Evolutionary conservation across 306 rosid genomes (phyloP).

Genomic region (Dalbergia cochinchinensis): DNA sequence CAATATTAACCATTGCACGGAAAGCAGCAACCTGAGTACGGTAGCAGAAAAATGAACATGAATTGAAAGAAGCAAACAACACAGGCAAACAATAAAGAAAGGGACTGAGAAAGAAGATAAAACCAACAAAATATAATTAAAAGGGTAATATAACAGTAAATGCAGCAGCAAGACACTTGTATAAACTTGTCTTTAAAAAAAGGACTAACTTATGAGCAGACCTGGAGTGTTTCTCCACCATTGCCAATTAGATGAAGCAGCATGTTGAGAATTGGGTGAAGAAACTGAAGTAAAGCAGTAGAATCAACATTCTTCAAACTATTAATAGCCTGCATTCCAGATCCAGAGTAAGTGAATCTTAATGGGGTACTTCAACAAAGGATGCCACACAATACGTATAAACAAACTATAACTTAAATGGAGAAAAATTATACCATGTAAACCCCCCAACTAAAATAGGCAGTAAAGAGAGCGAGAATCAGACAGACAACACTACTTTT

Average conservation of each 20-base stretch:
- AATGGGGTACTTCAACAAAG: conserved; percentile 35
- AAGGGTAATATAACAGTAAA: conserved; percentile 26
- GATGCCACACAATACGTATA: neutral
- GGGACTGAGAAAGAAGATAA: neutral
- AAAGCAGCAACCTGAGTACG: conserved; percentile 95
- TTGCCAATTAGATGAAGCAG: conserved; percentile 99
- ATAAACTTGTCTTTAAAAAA: conserved; percentile 2
- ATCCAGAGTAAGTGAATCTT: conserved; percentile 41
- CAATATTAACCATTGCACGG: conserved; percentile 99
- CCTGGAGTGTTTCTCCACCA: conserved; percentile 99
- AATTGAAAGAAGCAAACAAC: conserved; percentile 44
- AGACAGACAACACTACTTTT: conserved; percentile 33
- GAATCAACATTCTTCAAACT: conserved; percentile 99
- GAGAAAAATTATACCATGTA: neutral
- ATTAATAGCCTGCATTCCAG: conserved; percentile 87
- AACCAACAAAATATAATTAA: conserved; percentile 23
- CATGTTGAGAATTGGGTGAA: conserved; percentile 97
- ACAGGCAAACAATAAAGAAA: conserved; percentile 5
- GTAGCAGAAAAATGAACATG: conserved; percentile 37
- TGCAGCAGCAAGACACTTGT: neutral
- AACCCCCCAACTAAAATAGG: neutral
- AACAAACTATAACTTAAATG: conserved; percentile 26
- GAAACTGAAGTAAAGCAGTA: conserved; percentile 98
- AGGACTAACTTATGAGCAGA: conserved; percentile 47
- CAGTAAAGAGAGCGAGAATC: neutral